phyloP scores from a whole-genome alignment of 208 protist genomes.

The Angomonas ambiguus region DNA sequence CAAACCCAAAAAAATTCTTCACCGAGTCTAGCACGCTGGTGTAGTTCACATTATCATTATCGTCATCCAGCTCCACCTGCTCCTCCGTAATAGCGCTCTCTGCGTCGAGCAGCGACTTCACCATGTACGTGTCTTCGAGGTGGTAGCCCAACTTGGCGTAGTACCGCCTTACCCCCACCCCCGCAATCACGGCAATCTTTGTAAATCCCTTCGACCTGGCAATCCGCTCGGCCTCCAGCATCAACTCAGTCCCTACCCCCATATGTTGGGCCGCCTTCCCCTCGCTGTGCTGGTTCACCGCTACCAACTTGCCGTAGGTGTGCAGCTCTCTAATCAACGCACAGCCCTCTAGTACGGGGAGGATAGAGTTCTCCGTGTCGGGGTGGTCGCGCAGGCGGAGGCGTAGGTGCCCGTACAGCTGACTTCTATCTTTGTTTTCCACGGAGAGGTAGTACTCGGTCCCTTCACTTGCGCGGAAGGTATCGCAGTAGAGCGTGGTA shows the following conservation, averaged over 20 bases:
- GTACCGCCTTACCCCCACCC: slow-evolving; percentile 98
- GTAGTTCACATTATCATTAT: slow-evolving; percentile 59
- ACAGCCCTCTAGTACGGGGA: slow-evolving; percentile 86
- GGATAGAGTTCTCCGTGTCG: slow-evolving; percentile 39
- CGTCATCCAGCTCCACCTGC: slow-evolving; percentile 71
- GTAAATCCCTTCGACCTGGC: slow-evolving; percentile 84
- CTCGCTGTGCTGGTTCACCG: slow-evolving; percentile 70
- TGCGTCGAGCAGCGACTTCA: slow-evolving; percentile 52
- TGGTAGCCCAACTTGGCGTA: slow-evolving; percentile 97
- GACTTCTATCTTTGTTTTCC: slow-evolving; percentile 68
- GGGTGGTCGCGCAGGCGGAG: slow-evolving; percentile 78
- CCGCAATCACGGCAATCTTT: slow-evolving; percentile 95
- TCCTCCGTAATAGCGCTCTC: slow-evolving; percentile 61
- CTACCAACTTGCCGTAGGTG: slow-evolving; percentile 92
- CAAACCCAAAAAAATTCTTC: slow-evolving; percentile 57
- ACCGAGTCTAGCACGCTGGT: slow-evolving; percentile 31
- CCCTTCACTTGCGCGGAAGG: slow-evolving; percentile 75
- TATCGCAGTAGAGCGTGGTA: slow-evolving; percentile 60
- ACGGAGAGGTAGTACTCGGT: slow-evolving; percentile 86
- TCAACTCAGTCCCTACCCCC: slow-evolving; percentile 97
- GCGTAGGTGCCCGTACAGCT: slow-evolving; percentile 86
- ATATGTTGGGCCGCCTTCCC: slow-evolving; percentile 95
- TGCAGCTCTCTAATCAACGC: slow-evolving; percentile 98
- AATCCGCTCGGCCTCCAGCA: slow-evolving; percentile 97
- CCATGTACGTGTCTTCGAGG: slow-evolving; percentile 85